phyloP scores from a whole-genome alignment of 176 grass and related monocot species.

The Avena eriantha region DNA sequence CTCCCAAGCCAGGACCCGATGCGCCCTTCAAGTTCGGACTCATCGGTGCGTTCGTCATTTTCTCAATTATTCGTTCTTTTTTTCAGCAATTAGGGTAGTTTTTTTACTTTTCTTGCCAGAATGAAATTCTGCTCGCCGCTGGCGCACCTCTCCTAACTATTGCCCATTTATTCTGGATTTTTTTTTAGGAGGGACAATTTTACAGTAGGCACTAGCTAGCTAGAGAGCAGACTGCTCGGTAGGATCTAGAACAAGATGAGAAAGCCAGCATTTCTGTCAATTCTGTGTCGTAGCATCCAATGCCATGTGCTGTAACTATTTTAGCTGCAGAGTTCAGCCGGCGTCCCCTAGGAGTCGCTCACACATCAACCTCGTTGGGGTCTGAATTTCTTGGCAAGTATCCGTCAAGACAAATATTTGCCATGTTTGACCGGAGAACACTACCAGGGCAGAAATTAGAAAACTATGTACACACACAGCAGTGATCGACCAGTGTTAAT shows the following conservation, averaged over 20 bases:
- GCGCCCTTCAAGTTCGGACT: constrained; percentile 60
- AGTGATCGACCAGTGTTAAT: not conserved
- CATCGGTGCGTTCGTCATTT: constrained; percentile 40
- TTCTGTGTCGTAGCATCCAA: not conserved
- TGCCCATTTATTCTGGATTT: no score
- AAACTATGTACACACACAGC: not conserved
- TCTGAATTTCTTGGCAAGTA: not conserved
- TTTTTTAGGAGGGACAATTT: no score
- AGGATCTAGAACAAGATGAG: not conserved
- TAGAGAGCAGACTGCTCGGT: not conserved
- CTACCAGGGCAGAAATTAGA: not conserved
- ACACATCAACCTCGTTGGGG: not conserved
- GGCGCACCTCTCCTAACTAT: no score
- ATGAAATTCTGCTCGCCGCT: not conserved
- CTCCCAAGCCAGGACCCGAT: constrained; percentile 56
- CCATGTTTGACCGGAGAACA: not conserved
- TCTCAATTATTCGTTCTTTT: rapidly evolving
- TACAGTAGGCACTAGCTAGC: not conserved
- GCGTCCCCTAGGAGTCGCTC: not conserved
- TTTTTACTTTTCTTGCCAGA: not conserved
- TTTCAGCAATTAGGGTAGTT: not conserved
- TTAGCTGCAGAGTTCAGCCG: not conserved
- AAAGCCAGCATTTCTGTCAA: not conserved
- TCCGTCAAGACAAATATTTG: not conserved
- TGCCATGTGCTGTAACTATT: not conserved